phyloP scores from a whole-genome alignment of 345 rosid genomes.

The Lenwebbia sp. region DNA sequence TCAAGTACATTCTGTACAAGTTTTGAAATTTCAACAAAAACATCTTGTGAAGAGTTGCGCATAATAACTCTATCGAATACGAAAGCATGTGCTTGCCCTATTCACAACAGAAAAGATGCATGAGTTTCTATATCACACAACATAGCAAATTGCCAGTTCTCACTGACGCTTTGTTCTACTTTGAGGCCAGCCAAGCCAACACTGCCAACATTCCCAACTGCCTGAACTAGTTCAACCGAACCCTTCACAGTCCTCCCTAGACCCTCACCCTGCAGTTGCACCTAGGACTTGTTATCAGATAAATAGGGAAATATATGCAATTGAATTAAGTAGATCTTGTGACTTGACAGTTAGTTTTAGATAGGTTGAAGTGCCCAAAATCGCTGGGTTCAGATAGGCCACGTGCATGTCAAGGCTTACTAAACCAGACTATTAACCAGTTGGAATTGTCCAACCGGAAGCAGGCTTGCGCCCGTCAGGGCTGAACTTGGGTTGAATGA shows the following conservation, averaged over 20 bases:
- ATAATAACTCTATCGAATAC: too few species aligned
- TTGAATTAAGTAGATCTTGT: neutral
- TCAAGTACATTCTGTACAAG: too few species aligned
- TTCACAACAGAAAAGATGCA: too few species aligned
- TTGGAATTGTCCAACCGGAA: neutral
- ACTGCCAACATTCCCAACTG: conserved; percentile 60
- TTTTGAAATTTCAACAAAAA: too few species aligned
- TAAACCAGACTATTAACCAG: neutral
- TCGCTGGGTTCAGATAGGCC: neutral
- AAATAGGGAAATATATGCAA: neutral
- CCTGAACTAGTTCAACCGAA: conserved; percentile 52
- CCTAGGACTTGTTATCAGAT: neutral
- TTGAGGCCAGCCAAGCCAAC: conserved; percentile 64
- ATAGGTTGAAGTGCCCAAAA: neutral
- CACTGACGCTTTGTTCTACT: conserved; percentile 17
- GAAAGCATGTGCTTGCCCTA: too few species aligned
- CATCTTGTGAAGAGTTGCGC: too few species aligned
- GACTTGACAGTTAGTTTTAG: neutral
- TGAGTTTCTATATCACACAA: too few species aligned
- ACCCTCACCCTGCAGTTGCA: conserved; percentile 54
- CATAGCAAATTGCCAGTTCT: neutral
- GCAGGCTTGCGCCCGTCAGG: neutral
- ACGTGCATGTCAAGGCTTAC: neutral
- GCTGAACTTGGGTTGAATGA: neutral
- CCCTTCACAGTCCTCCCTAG: conserved; percentile 59